Percentiles rank a stretch among this genome's conserved stretches.
Evolutionary conservation across 2,329 filamentous ascomycete species (phyloP).

Genomic region (Colletotrichum coccodes): DNA sequence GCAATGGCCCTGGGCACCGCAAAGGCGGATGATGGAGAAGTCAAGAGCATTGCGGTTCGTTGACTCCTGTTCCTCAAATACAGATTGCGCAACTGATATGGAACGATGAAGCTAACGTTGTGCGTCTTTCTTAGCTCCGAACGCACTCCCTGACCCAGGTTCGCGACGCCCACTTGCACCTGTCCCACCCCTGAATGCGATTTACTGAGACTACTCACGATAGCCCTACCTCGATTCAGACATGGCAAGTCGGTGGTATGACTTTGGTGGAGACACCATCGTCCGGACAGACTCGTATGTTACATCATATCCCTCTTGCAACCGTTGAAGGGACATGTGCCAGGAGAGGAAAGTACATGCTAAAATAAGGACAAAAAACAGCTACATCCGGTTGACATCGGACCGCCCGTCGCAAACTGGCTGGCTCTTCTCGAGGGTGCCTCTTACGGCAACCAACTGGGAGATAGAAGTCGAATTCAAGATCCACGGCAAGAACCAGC

Average conservation of each 20-base stretch:
- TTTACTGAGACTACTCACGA: slow-evolving; percentile 32
- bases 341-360: slow-evolving; percentile 5
- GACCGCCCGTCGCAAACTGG: slow-evolving; percentile 91
- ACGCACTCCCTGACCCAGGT: slow-evolving; percentile 87
- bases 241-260: slow-evolving; percentile 98
- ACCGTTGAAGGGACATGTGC: background rate
- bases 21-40: slow-evolving; percentile 54
- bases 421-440: slow-evolving; percentile 94
- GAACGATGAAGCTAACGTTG: slow-evolving; percentile 26
- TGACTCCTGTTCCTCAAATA: background rate
- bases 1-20: slow-evolving; percentile 60
- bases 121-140: slow-evolving; percentile 69
- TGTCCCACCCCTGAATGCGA: slow-evolving; percentile 10
- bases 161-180: slow-evolving; percentile 12
- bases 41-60: slow-evolving; percentile 63
- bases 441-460: slow-evolving; percentile 98
- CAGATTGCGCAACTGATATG: background rate
- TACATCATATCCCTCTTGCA: background rate
- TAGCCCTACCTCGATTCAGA: slow-evolving; percentile 98
- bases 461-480: slow-evolving; percentile 97
- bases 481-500: slow-evolving; percentile 86
- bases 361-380: slow-evolving; percentile 48
- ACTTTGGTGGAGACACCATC: slow-evolving; percentile 96
- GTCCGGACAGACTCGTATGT: slow-evolving; percentile 76
- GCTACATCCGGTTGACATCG: slow-evolving; percentile 92